Base-by-base conservation (phyloP, 129 eudicot genomes). In the Helianthus tuberosus region DNA sequence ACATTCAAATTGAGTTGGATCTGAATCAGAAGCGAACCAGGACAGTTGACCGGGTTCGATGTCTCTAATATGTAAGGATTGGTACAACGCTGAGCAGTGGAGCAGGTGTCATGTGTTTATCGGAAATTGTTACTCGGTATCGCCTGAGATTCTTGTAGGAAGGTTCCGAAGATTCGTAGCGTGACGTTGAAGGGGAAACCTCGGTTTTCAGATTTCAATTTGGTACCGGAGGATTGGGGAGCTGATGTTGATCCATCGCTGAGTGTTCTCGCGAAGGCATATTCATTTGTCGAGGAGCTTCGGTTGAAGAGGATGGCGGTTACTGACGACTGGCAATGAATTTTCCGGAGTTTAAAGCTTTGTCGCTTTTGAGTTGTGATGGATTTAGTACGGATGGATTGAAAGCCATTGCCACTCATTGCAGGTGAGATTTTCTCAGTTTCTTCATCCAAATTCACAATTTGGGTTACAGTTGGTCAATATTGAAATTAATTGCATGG, bases 361-460 rank as follows among this genome's bases (percentile, higher is more conserved):
- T 91, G 20, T 89, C 96, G 36, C 79, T 91, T 51, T 77, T 73
- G 73, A 86, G 93, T 66, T 91, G 97, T 81, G 96, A 89, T 78
- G 97, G 97, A 39, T 91, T 91, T 66, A 86, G 86, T 77, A 90
- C 91, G 68, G 85, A 86, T 79, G 97, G 96, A 32, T 81, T 91
- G 50, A 84, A 85, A 75, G 84, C 91, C 61, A 79, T 91, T 85
- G 96, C 96, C 27, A 83, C 96, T 49, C 73, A 89, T 69, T 91
- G 97, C 97, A 89, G 83, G 97, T 91, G 73, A 70, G 88, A 27
- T n/a, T n/a, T n/a, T n/a, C n/a, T n/a, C n/a, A n/a, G n/a, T n/a
- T n/a, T n/a, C n/a, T n/a, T n/a, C n/a, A n/a, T n/a, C n/a, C n/a
- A n/a, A n/a, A n/a, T n/a, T n/a, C n/a, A n/a, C n/a, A n/a, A n/a